A percentile compares a stretch with the other conserved stretches of the same genome.
phyloP scores from a whole-genome alignment of 257 asterid genomes.

The Gentiana macrophylla region DNA sequence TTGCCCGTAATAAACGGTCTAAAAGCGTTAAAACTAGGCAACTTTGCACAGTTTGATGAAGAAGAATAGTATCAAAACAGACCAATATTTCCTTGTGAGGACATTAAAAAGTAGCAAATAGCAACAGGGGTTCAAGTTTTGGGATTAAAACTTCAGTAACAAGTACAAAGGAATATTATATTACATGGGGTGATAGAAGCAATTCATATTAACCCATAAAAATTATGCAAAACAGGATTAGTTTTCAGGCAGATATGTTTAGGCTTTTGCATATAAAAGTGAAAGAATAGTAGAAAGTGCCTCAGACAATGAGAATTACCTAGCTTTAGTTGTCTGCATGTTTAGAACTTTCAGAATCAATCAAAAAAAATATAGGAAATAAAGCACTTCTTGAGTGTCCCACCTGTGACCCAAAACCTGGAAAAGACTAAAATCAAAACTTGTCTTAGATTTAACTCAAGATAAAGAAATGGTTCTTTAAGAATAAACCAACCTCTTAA shows the following conservation, averaged over 20 bases:
- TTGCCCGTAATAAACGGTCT: no score
- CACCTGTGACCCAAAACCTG: conserved; percentile 46
- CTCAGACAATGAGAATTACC: conserved; percentile 29
- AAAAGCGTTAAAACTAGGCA: no score
- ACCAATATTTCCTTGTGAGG: no score
- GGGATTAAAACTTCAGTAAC: no score
- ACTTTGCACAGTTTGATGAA: no score
- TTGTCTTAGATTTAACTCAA: conserved; percentile 16
- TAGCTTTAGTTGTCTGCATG: conserved; percentile 84
- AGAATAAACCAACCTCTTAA: conserved; percentile 23
- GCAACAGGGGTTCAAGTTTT: no score
- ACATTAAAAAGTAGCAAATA: no score
- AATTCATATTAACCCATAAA: not conserved
- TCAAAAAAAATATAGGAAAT: conserved; percentile 20
- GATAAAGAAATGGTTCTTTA: conserved; percentile 13
- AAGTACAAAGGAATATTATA: no score
- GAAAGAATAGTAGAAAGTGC: not conserved
- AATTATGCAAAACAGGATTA: not conserved
- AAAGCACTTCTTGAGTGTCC: conserved; percentile 30
- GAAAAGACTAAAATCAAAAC: conserved; percentile 32
- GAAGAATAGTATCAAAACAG: no score
- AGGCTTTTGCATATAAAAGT: conserved; percentile 1
- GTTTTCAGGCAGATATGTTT: not conserved
- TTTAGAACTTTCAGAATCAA: conserved; percentile 12
- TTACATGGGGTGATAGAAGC: no score